Evolutionary conservation across 1,139 yeast species (phyloP).

Genomic region (Hyphopichia wangnamkhiaoensis): DNA sequence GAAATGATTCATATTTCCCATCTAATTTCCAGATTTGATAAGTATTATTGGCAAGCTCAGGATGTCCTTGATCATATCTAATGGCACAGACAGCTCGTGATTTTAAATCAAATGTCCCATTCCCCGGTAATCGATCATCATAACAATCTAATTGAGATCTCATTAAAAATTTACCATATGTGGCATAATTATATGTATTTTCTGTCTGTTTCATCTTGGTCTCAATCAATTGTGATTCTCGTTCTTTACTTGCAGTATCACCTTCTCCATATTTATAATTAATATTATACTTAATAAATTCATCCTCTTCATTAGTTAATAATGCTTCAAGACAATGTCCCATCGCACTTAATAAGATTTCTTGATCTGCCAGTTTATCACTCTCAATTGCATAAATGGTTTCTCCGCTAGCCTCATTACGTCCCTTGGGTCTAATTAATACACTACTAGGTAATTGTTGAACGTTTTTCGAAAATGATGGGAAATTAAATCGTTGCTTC

Average conservation of each 20-base stretch:
- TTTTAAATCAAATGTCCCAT: conserved; percentile 89
- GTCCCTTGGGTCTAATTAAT: conserved; percentile 39
- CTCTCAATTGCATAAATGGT: conserved; percentile 64
- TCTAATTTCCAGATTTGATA: conserved; percentile 63
- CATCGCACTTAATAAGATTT: conserved; percentile 69
- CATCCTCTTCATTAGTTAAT: conserved; percentile 58
- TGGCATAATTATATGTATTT: conserved; percentile 68
- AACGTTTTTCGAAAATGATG: conserved; percentile 36
- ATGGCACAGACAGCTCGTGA: conserved; percentile 90
- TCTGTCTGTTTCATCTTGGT: conserved; percentile 18
- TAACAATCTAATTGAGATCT: conserved; percentile 90
- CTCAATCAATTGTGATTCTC: conserved; percentile 9
- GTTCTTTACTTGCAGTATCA: not conserved
- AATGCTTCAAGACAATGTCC: conserved; percentile 80
- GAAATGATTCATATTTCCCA: conserved; percentile 77
- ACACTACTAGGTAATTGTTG: conserved; percentile 39
- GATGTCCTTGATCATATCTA: conserved; percentile 72
- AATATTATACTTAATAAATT: conserved; percentile 40
- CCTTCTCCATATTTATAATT: conserved; percentile 8
- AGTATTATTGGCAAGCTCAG: conserved; percentile 53
- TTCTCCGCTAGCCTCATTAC: conserved; percentile 26
- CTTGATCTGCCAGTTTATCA: conserved; percentile 69
- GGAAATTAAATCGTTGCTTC: conserved; percentile 31
- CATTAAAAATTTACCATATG: conserved; percentile 68
- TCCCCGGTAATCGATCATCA: conserved; percentile 78